Evolutionary conservation across 805 yeast genomes (phyloP).

Genomic region (Candida fluviatilis): DNA sequence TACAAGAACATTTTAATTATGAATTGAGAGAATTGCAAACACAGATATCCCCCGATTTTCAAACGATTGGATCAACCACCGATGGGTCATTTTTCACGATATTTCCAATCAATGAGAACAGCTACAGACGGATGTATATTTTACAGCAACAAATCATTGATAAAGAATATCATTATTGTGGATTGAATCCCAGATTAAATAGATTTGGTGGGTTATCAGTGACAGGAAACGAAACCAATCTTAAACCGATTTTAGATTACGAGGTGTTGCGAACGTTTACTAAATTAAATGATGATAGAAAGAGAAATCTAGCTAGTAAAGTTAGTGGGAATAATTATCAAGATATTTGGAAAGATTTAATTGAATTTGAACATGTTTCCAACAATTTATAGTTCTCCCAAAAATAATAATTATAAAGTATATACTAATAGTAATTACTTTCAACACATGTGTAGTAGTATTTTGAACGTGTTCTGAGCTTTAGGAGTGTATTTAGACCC

Average conservation of each 20-base stretch:
- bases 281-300: constrained; percentile 53
- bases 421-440: too few relatives aligned
- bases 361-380: constrained; percentile 47
- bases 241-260: constrained; percentile 64
- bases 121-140: constrained; percentile 76
- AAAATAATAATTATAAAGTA: too few relatives aligned
- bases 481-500: too few relatives aligned
- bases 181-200: constrained; percentile 76
- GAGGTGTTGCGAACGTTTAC: constrained; percentile 53
- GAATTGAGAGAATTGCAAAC: constrained; percentile 9
- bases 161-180: constrained; percentile 67
- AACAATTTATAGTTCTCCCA: constrained; percentile 11
- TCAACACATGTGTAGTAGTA: too few relatives aligned
- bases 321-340: constrained; percentile 51
- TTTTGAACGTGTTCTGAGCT: too few relatives aligned
- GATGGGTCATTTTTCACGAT: constrained; percentile 81
- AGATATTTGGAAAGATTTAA: constrained; percentile 67
- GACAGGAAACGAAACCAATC: constrained; percentile 32
- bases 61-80: constrained; percentile 63
- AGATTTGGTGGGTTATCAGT: constrained; percentile 44
- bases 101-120: constrained; percentile 68
- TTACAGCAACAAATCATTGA: constrained; percentile 85
- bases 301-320: constrained; percentile 50
- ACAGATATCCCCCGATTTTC: constrained; percentile 34
- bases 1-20: constrained; percentile 27